Base-by-base conservation (phyloP, 2,329 filamentous ascomycete genomes). In the Fusarium concolor region DNA sequence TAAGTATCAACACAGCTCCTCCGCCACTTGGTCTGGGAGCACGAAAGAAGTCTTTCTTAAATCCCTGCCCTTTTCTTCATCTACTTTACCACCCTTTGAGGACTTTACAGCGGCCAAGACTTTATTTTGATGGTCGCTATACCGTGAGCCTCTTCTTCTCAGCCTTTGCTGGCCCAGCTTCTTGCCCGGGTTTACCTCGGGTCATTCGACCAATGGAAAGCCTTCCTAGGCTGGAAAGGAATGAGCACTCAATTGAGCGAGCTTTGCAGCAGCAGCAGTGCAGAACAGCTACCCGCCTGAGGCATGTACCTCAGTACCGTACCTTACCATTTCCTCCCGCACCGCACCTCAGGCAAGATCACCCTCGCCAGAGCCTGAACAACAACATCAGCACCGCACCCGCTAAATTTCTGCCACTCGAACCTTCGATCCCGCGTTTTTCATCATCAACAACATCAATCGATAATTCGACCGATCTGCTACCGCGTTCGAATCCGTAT, bases 361-460 rank as follows among this genome's bases (percentile, higher is more conserved):
- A 47, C 67, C 67, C 65, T 63, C 46, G 49, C 28, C 57, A 65
- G 59, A 52, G 47, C 62, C 70, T 66, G 56, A 71, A 12, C 63
- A 71, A 74, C 70, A 72, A 70, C 70, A 74, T 72, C 71, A 74
- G 72, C 72, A 70, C 68, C 44, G 46, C 72, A 70, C 69, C 68
- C 71, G 58, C 71, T 72, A 74, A 74, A 74, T 74, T 73, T 74
- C 72, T 74, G 69, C 72, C 71, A 71, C 72, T 62, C 72, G 61
- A 73, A 44, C 63, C 54, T 52, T 69, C 63, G 70, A 65, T 73
- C 71, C 71, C 69, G 65, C 61, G 64, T 72, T 71, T 70, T 67
- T 63, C 62, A 65, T 57, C 71, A 74, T 70, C 65, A 71, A 72
- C 66, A 68, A 67, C 72, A 72, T 71, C 61, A 62, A 65, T 67